Conservation (phyloP, 1,284 basidiomycete genomes). For the Rhodotorula glutinis region DNA sequence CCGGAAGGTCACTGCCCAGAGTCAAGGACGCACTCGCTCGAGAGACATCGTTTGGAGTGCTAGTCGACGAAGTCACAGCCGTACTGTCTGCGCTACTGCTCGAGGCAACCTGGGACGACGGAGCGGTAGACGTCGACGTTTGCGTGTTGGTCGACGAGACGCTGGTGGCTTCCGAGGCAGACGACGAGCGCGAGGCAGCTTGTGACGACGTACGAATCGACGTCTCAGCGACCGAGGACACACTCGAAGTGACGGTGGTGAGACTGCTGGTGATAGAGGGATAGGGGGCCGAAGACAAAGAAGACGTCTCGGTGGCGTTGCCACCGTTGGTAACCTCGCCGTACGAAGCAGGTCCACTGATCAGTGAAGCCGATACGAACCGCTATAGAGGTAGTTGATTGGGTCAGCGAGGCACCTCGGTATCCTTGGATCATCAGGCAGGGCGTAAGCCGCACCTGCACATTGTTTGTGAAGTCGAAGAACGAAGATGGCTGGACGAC, state of each 20-base stretch:
- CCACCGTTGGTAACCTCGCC: background rate
- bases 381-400: background rate
- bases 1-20: no score
- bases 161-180: no score
- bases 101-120: no score
- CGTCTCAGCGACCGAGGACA: no score
- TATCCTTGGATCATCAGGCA: background rate
- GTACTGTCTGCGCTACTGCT: no score
- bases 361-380: constrained; percentile 10
- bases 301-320: background rate
- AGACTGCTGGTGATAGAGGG: background rate
- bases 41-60: no score
- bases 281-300: background rate
- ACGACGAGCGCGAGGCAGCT: no score
- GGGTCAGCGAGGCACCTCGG: background rate
- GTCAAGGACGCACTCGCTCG: no score
- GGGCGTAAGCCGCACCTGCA: background rate
- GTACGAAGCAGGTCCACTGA: background rate
- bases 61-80: no score
- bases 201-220: no score
- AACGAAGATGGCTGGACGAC: background rate
- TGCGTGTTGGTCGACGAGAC: no score
- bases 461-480: constrained; percentile 11
- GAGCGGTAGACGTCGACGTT: no score
- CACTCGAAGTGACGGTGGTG: background rate